Evolutionary conservation across 164 flowering plant species (phyloP), one percentile per base, ranked within the genome.

Genomic region (Magnolia sinica): DNA sequence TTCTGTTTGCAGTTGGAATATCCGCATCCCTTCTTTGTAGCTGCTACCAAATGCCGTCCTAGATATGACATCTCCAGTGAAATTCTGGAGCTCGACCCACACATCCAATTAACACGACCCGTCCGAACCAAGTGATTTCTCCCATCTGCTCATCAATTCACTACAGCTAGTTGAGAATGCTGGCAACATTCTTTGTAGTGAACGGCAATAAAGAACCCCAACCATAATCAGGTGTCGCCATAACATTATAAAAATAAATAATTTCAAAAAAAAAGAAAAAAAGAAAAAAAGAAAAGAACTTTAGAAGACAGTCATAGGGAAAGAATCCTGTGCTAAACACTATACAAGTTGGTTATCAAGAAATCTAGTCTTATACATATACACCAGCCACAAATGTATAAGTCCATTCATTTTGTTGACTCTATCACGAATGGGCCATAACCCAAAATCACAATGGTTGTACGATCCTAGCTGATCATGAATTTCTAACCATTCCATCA

Each of bases 71-170:
- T 72, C 74, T 18, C 61, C 61, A 18, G 74, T 22, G 22, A 72
- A 52, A 51, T 51, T 58, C 16, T 24, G 61, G 74, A 72, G 45
- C 20, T 72, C 74, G 6, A 83, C 82, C 78, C 49, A 77, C 2
- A 87, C 82, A 74, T 87, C 86, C 70, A 64, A 23, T 49, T 74
- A 61, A 74, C 27, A 45, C 3, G 70, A 64, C 18, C 58, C 71
- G 10, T 74, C 27, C 9, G 6, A 3, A 4, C 70, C 31, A 20
- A 74, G 51, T 24, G 49, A n/a, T 8, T 65, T n/a, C 24, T 66
- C 70, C 76, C 76, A 74, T 65, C 59, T 74, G 22, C 8, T 23
- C 19, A 74, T 49, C 29, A 74, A 8, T 70, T 74, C 76, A 8
- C 10, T 31, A 50, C 71, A 59, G 37, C 76, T 74, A 16, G 37